Conservation (phyloP, 495 filamentous ascomycete genomes). For the Chaetomium tenue region DNA sequence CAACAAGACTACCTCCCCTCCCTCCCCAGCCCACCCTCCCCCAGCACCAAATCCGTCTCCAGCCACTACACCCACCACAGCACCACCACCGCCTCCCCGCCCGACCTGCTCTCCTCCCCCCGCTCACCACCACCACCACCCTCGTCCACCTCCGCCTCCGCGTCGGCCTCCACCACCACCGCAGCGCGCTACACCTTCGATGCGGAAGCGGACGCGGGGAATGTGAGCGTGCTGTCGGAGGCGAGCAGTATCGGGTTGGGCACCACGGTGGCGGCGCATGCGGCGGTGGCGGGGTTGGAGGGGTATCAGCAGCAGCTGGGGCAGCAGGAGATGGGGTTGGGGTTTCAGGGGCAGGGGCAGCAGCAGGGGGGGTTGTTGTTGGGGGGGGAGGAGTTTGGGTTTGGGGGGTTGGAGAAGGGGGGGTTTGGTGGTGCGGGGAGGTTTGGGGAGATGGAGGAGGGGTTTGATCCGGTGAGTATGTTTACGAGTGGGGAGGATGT, state of each 20-base stretch:
- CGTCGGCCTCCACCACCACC: no score
- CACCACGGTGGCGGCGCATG: constrained; percentile 35
- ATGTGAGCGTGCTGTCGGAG: constrained; percentile 32
- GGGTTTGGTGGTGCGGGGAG: constrained; percentile 6
- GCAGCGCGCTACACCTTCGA: not conserved
- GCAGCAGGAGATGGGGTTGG: not conserved
- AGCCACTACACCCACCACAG: constrained; percentile 33
- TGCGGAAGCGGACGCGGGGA: not conserved
- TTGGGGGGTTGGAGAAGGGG: constrained; percentile 17
- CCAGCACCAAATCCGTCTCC: constrained; percentile 43
- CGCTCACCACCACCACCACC: constrained; percentile 44
- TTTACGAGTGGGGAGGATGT: constrained; percentile 47
- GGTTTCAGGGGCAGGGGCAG: not conserved
- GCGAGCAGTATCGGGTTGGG: constrained; percentile 36
- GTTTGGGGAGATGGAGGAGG: not conserved
- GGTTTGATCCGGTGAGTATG: constrained; percentile 43
- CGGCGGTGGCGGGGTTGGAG: constrained; percentile 20
- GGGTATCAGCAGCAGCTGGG: not conserved
- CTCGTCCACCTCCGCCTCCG: constrained; percentile 37
- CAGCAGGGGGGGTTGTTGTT: no score
- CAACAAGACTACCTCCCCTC: constrained; percentile 20
- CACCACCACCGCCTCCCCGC: constrained; percentile 30
- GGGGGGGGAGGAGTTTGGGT: no score
- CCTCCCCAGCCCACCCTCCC: constrained; percentile 41
- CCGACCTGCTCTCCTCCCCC: constrained; percentile 41